Conservation (phyloP, 306 rosid genomes). For the Rosa rugosa region DNA sequence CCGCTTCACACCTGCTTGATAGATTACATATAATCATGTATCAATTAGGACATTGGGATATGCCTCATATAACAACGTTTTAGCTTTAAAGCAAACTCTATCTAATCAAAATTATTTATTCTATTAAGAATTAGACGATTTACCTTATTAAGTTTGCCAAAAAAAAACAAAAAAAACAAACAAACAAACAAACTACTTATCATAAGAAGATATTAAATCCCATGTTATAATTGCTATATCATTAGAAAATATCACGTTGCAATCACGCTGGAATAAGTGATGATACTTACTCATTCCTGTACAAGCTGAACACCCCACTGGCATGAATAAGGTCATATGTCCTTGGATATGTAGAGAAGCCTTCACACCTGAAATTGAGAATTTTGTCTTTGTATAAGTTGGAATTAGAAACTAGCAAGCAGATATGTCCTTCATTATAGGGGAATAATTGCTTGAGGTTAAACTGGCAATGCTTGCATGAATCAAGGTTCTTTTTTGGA, state of each 20-base stretch:
- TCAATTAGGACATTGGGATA: neutral
- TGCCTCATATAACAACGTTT: neutral
- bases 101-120: neutral
- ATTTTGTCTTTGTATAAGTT: neutral
- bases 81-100: neutral
- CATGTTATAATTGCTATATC: neutral
- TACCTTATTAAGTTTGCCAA: neutral
- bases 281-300: slow-evolving; percentile 61
- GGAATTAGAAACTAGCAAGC: neutral
- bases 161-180: too few relatives aligned
- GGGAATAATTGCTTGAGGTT: neutral
- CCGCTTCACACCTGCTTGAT: slow-evolving; percentile 62
- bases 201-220: neutral
- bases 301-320: slow-evolving; percentile 74
- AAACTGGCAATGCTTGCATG: neutral
- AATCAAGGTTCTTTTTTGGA: neutral
- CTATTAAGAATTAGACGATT: neutral
- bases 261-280: slow-evolving; percentile 27
- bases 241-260: neutral
- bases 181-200: too few relatives aligned
- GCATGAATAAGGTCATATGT: slow-evolving; percentile 93
- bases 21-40: neutral
- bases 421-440: neutral
- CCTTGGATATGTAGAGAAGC: slow-evolving; percentile 98
- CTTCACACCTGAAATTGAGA: slow-evolving; percentile 78